Base-by-base conservation (phyloP, 306 rosid species). In the Biancaea sappan region DNA sequence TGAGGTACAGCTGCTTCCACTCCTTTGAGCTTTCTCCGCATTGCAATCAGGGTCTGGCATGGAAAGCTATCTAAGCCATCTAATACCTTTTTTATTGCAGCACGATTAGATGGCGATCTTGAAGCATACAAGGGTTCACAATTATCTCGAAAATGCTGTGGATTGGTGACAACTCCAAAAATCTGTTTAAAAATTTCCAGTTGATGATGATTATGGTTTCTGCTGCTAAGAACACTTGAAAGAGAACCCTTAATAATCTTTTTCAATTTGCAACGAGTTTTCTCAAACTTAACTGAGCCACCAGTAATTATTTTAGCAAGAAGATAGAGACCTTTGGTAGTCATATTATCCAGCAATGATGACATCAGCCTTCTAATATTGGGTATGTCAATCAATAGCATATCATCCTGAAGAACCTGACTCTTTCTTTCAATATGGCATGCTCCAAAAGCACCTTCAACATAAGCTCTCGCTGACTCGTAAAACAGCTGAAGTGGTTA, bases 201-300 rank as follows among this genome's bases (percentile, higher is more conserved):
- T 61, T 86, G 70, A 66, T 43, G 60, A 59, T 24, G 41, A 14
- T 73, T 41, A 34, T 44, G 43, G 74, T 37, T 65, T 73, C 69
- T 69, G 58, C 81, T 73, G 53, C 79, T 62, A 34, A 83, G 12
- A 81, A 75, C 60, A 44, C 56, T 82, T 22, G 85, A 83, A 79
- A 91, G 75, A 71, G 77, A 78, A 72, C 58, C 82, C 80, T 62
- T 79, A 62, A 94, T 80, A 48, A 81, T 34, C 59, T 38, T 78
- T 65, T 87, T 94, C 88, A 94, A 75, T 81, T 84, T 87, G 71
- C 73, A 80, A 32, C 94, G 88, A 54, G 95, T 94, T 67, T 77
- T 80, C 82, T 74, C 91, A 48, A 77, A 83, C 51, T 87, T 54
- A 25, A 28, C 60, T 2, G 84, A 78, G 66, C 77, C 86, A 70